These are phyloP conservation scores for Arthroderma uncinatum DNA, from an alignment of 2,329 filamentous ascomycete genomes.

Conservation along the genomic window DNA sequence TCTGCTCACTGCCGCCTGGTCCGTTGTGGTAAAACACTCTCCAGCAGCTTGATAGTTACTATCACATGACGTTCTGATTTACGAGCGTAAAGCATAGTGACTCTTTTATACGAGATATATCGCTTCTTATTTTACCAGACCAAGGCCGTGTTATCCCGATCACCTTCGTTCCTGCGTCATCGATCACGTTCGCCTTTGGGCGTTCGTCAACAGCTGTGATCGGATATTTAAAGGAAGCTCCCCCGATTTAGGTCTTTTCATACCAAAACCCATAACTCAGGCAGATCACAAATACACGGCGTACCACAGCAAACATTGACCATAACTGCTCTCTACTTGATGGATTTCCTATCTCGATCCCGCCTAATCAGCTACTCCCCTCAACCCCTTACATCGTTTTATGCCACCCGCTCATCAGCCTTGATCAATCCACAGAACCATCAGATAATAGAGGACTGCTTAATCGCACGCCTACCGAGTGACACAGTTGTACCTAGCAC, in stretches of 20 bases:
- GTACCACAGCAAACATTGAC: neutral
- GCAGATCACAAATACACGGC: too few relatives aligned
- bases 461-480: slow-evolving; percentile 3
- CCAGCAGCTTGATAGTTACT: neutral
- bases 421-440: slow-evolving; percentile 9
- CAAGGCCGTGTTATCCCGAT: neutral
- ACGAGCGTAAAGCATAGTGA: too few relatives aligned
- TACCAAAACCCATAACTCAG: too few relatives aligned
- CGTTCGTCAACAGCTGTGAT: neutral
- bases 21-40: neutral
- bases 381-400: slow-evolving; percentile 7
- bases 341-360: slow-evolving; percentile 8
- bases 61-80: neutral
- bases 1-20: too few relatives aligned
- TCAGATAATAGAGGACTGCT: slow-evolving; percentile 8
- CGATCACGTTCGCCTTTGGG: neutral
- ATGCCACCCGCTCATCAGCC: neutral
- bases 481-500: neutral
- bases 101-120: neutral
- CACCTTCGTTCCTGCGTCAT: neutral
- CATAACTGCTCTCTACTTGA: neutral
- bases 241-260: neutral
- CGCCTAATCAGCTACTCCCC: slow-evolving; percentile 4
- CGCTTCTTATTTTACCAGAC: neutral
- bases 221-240: neutral